Evolutionary conservation across 768 basidiomycete species (phyloP).

Genomic region (Cystobasidium ongulense): DNA sequence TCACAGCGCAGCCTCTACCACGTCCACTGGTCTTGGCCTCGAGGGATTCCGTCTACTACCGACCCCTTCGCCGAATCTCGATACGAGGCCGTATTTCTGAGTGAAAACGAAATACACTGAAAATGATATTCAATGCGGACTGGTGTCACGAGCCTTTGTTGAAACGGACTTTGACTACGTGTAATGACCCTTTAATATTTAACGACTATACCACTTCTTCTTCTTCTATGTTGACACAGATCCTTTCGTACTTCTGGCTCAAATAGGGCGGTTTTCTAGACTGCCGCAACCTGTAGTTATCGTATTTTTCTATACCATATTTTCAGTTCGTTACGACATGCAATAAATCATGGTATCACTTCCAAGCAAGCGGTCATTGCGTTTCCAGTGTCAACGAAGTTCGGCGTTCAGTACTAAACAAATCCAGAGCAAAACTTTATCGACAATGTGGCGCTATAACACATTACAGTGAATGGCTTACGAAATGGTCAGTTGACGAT

Average conservation of each 20-base stretch:
- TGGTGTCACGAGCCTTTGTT: background rate
- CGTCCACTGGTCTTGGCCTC: background rate
- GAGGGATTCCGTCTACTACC: constrained; percentile 14
- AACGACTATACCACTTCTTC: background rate
- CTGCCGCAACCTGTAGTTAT: background rate
- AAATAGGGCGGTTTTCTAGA: background rate
- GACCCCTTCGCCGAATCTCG: constrained; percentile 9
- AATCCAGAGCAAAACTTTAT: too few relatives aligned
- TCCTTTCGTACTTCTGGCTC: background rate
- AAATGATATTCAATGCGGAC: background rate
- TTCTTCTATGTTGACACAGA: background rate
- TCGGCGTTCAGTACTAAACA: too few relatives aligned
- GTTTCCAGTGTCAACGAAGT: too few relatives aligned
- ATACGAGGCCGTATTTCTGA: background rate
- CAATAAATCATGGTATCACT: too few relatives aligned
- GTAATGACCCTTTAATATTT: background rate
- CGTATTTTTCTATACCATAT: too few relatives aligned
- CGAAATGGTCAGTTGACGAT: too few relatives aligned
- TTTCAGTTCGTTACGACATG: too few relatives aligned
- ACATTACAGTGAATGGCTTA: too few relatives aligned
- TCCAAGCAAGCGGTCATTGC: too few relatives aligned
- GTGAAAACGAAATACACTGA: background rate
- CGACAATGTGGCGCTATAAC: too few relatives aligned
- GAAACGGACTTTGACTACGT: background rate
- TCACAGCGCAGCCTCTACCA: background rate